These are phyloP conservation scores for Cladobotryum protrusum DNA, from an alignment of 2,329 filamentous ascomycete genomes.

Conservation along the genomic window DNA sequence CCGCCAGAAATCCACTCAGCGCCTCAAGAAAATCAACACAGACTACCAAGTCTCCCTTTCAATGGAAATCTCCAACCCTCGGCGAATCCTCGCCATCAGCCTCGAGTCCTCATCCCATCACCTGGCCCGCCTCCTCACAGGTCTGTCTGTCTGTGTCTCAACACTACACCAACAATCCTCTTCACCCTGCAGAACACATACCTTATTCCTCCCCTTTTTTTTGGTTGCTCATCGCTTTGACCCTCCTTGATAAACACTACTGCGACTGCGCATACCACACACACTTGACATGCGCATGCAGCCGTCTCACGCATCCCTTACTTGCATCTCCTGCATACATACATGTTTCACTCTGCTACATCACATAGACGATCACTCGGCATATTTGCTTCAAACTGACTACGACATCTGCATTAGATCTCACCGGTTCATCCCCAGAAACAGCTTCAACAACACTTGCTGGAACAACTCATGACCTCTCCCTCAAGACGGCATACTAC, in stretches of 20 bases:
- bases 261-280: background rate
- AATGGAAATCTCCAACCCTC: conserved; percentile 42
- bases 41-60: background rate
- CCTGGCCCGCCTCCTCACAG: conserved; percentile 47
- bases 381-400: too few relatives aligned
- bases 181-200: background rate
- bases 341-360: background rate
- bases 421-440: conserved; percentile 43
- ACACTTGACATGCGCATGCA: background rate
- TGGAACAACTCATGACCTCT: conserved; percentile 52
- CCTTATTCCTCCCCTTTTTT: too few relatives aligned
- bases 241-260: too few relatives aligned
- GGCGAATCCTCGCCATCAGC: conserved; percentile 54
- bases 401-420: conserved; percentile 31
- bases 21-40: background rate
- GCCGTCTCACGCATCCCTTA: background rate
- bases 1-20: background rate
- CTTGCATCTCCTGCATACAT: background rate
- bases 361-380: background rate
- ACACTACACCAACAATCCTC: background rate
- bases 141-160: conserved; percentile 26
- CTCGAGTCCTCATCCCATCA: conserved; percentile 40
- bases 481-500: conserved; percentile 56
- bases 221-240: too few relatives aligned
- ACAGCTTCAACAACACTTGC: conserved; percentile 41